Base-by-base conservation (phyloP, 169 alveolate genomes). In the Eimeria tenella region DNA sequence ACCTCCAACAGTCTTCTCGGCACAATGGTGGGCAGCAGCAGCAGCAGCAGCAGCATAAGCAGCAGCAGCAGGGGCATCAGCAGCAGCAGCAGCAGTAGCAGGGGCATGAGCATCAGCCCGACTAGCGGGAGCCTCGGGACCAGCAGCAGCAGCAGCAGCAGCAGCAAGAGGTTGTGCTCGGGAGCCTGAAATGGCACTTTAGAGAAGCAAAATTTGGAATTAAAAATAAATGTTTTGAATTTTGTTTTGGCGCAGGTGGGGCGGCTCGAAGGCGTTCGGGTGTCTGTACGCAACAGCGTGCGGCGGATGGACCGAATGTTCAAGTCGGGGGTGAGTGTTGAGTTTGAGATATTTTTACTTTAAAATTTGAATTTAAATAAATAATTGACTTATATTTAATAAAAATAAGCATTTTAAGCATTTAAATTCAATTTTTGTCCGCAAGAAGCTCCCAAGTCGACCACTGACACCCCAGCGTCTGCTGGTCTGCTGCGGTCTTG, bases 231-330 rank as follows among this genome's bases (percentile, higher is more conserved):
- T 25, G 75, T 21, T 58, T 82, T 82, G 50, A 42, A 42, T 62
- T 52, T 81, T 58, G 79, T 49, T 3, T 84, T 17, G 62, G 13
- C 50, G 62, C 84, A 90, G 94, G 79, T 58, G 70, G 94, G 90
- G 68, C 71, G 94, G 31, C 65, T 90, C 15, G 94, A 90, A 50
- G 94, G 94, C 6, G 94, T 90, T 31, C 71, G 86, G 86, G 52
- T n/a, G n/a, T 90, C 94, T 13, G 86, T 90, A 19, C 91, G 91
- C n/a, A 31, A 84, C 25, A 77, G 91, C 23, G 86, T 90, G 71
- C 86, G 84, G 75, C 90, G 94, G 25, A 90, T 90, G 94, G 94
- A 79, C 50, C 86, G 77, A 42, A 70, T 90, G 84, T 90, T 84
- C 53, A 75, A 90, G 55, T 53, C 86, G 5, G 90, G 94, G 25